Conservation (phyloP, 225 moss, liverwort and hornwort species). For the Polytrichum formosum region DNA sequence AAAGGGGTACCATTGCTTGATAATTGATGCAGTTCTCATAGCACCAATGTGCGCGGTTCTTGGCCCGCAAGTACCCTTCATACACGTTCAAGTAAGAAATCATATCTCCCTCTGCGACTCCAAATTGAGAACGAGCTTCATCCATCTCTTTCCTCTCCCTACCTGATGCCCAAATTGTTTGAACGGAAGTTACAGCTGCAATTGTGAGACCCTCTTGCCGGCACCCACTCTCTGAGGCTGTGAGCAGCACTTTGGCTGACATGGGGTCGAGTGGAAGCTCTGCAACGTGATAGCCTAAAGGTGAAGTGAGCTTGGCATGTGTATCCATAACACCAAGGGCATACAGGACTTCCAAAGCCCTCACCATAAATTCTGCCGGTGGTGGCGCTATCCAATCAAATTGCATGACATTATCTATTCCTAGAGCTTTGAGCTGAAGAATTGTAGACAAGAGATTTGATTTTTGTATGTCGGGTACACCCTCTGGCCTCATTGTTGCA, state of each 20-base stretch:
- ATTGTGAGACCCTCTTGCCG: slow-evolving; percentile 82
- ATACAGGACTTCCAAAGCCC: slow-evolving; percentile 77
- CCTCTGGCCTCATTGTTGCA: slow-evolving; percentile 65
- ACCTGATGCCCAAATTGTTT: slow-evolving; percentile 95
- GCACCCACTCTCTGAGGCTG: slow-evolving; percentile 64
- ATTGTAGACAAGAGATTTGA: slow-evolving; percentile 73
- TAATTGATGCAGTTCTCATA: slow-evolving; percentile 85
- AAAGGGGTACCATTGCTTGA: slow-evolving; percentile 60
- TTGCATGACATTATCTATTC: slow-evolving; percentile 97
- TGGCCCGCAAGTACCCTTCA: slow-evolving; percentile 60
- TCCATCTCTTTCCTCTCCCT: slow-evolving; percentile 83
- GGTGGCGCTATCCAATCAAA: slow-evolving; percentile 96
- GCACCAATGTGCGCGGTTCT: slow-evolving; percentile 87
- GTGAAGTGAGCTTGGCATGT: slow-evolving; percentile 82
- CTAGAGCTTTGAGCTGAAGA: slow-evolving; percentile 93
- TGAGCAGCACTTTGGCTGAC: slow-evolving; percentile 83
- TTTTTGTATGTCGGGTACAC: slow-evolving; percentile 85
- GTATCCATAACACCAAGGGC: slow-evolving; percentile 74
- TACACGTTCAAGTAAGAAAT: slow-evolving; percentile 81
- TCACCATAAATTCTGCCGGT: slow-evolving; percentile 76
- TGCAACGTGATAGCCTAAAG: slow-evolving; percentile 78
- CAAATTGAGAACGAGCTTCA: slow-evolving; percentile 78
- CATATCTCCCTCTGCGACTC: slow-evolving; percentile 90
- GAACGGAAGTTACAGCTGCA: slow-evolving; percentile 76
- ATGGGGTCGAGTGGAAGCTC: slow-evolving; percentile 96